Conservation (phyloP, 805 yeast species). For the Ascoidea asiatica region DNA sequence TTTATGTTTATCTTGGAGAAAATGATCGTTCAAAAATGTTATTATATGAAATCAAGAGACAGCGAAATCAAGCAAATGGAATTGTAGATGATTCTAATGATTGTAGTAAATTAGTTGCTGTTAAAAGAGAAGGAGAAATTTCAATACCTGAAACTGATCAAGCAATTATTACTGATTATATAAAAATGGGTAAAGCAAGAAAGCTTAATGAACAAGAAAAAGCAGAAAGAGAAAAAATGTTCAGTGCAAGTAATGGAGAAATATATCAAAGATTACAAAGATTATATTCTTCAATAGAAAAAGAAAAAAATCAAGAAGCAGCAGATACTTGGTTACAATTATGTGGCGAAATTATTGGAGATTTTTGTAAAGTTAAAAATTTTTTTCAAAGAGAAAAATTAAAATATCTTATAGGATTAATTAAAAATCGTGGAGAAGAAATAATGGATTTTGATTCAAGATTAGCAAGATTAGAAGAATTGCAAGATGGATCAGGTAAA, state of each 20-base stretch:
- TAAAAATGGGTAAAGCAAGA: conserved; percentile 14
- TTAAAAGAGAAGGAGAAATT: conserved; percentile 1
- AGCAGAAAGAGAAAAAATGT: conserved; percentile 39
- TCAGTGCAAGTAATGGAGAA: conserved; percentile 42
- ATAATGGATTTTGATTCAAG: conserved; percentile 61
- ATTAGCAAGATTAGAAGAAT: conserved; percentile 49
- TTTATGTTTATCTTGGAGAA: conserved; percentile 54
- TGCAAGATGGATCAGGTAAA: conserved; percentile 39
- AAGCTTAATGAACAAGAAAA: conserved; percentile 30
- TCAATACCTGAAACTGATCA: conserved; percentile 1
- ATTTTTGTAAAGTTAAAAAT: conserved; percentile 62
- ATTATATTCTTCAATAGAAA: conserved; percentile 32
- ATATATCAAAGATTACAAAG: conserved; percentile 41
- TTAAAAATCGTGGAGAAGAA: conserved; percentile 18
- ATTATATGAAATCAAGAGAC: conserved; percentile 38
- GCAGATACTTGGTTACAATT: conserved; percentile 69
- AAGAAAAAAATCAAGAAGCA: conserved; percentile 40
- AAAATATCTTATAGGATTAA: conserved; percentile 53
- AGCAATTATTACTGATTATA: conserved; percentile 16
- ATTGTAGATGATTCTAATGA: conserved; percentile 3
- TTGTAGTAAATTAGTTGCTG: neutral
- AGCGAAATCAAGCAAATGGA: conserved; percentile 15
- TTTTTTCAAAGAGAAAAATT: conserved; percentile 72
- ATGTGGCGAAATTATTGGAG: conserved; percentile 73
- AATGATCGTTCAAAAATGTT: conserved; percentile 40